Base-by-base conservation (phyloP, 352 stramenopile genomes). In the Globisporangium alternatum region DNA sequence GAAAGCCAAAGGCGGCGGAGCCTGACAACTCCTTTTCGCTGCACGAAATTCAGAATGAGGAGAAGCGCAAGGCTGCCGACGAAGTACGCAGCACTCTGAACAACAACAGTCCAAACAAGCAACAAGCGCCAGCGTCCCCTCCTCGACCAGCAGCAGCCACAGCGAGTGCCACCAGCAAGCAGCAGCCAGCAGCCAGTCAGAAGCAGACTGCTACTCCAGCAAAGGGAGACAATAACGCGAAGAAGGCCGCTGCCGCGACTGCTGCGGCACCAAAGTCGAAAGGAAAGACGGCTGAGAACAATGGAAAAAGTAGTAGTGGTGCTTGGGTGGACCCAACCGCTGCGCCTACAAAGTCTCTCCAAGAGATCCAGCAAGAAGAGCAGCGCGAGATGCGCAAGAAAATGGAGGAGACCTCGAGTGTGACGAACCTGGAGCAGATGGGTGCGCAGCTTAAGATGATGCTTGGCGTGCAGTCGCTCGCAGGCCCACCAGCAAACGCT, bases 391-490 rank as follows among this genome's bases (percentile, higher is more conserved):
- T 89, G 65, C 81, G 86, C 19, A 76, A 75, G 65, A 76, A 81
- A 56, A 78, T 87, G 63, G 66, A 70, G 19, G 67, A 85, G 22
- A 58, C 69, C n/a, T 58, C 70, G 21, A 61, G 68, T 7, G 63
- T 67, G 15, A 45, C 70, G 4, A 81, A 91, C 61, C 70, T 96
- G 2, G 83, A 80, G 19, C 78, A 94, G 35, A 96, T 96, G 87
- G 87, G 85, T 35, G 80, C 77, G 13, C 83, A 96, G 55, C 67
- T 96, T 30, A 96, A 96, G 71, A 92, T 93, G 80, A 96, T 96
- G 87, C 75, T 96, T 5, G 87, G 87, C 22, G 86, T 95, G 28
- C 75, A 83, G n/a, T 72, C 76, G 13, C 55, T 52, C 31, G n/a
- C 51, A 41, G 45, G 21, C 12, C 58, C 45, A 25, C 25, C 54